Base-by-base conservation (phyloP, 2,329 filamentous ascomycete genomes). In the Calycina herbarum region DNA sequence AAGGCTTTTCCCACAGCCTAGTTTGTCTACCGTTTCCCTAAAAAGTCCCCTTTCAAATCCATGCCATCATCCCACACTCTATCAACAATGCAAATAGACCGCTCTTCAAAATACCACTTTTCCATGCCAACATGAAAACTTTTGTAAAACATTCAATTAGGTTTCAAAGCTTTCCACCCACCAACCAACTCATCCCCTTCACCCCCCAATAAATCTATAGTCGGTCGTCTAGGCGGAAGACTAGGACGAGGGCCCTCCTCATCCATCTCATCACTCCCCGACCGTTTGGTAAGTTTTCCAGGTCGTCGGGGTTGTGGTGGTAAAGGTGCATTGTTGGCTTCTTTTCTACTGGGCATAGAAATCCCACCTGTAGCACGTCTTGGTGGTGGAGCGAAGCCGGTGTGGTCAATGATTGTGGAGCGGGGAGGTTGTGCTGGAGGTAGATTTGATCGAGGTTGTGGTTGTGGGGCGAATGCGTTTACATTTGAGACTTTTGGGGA, bases 131-230 rank as follows among this genome's bases (percentile, higher is more conserved):
- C 27, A 4, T 29, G 13, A 5, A 35, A 35, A 35, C 33, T 35
- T 35, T 35, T 35, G 33, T 5, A 33, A 33, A 10, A 11, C 38
- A 17, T 40, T 40, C 11, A 68, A 57, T 38, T 68, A 3, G 75
- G 74, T 40, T 71, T 72, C 64, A 76, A 65, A 27, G 69, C 68
- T 62, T 73, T 71, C 75, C 74, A 76, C 5, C 69, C 68, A 10
- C 66, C 61, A 33, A 73, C 67, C 42, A 63, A 56, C n/a, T 68
- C 66, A n/a, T 66, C 71, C 17, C 66, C 69, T 59, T 70, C 72
- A 60, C 69, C 70, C 5, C 65, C 71, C 24, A 76, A 62, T 8
- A 76, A 61, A 71, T 76, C 73, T 11, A 61, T 64, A 13, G 67
- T 70, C 33, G 66, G 69, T 35, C 71, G 65, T 20, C 74, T 67